Percentiles rank a stretch among this genome's conserved stretches.
Conservation (phyloP, 768 basidiomycete genomes). For the Sporobolomyces roseus region DNA sequence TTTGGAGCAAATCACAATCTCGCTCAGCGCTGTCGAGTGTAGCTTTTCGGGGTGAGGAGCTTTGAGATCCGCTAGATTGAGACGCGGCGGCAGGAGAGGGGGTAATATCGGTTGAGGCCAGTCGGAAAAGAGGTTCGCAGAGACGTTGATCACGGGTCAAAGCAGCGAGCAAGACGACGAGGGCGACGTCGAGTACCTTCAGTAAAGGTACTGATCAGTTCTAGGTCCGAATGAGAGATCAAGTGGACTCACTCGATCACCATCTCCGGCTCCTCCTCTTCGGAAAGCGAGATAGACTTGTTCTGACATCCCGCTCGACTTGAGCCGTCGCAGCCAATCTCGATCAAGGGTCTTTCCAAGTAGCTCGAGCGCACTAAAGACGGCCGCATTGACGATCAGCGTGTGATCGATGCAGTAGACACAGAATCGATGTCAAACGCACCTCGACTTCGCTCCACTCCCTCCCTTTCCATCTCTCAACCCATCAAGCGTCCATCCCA, state of each 20-base stretch:
- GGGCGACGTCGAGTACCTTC: slow-evolving; percentile 33
- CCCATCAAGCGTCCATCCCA: slow-evolving; percentile 39
- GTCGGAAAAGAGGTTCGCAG: slow-evolving; percentile 29
- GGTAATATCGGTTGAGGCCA: slow-evolving; percentile 17
- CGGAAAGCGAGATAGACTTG: slow-evolving; percentile 34
- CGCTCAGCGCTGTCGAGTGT: background rate
- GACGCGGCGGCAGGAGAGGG: background rate
- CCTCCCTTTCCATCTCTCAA: slow-evolving; percentile 12
- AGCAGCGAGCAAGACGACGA: slow-evolving; percentile 23
- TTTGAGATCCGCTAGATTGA: background rate
- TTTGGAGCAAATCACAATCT: slow-evolving; percentile 15
- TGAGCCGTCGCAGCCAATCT: slow-evolving; percentile 38
- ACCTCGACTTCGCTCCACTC: slow-evolving; percentile 36
- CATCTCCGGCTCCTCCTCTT: slow-evolving; percentile 25
- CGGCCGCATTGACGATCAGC: background rate
- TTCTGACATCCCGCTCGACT: slow-evolving; percentile 32
- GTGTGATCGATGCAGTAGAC: background rate
- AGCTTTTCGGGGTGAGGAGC: background rate
- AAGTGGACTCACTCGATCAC: slow-evolving; percentile 28
- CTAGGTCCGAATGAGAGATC: background rate
- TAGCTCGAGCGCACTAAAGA: slow-evolving; percentile 40
- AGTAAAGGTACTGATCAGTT: too few relatives aligned
- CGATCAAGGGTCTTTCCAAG: slow-evolving; percentile 31
- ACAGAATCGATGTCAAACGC: background rate
- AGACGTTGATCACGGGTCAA: slow-evolving; percentile 32